Evolutionary conservation across 345 rosid genomes (phyloP).

Genomic region (Nephelium lappaceum): DNA sequence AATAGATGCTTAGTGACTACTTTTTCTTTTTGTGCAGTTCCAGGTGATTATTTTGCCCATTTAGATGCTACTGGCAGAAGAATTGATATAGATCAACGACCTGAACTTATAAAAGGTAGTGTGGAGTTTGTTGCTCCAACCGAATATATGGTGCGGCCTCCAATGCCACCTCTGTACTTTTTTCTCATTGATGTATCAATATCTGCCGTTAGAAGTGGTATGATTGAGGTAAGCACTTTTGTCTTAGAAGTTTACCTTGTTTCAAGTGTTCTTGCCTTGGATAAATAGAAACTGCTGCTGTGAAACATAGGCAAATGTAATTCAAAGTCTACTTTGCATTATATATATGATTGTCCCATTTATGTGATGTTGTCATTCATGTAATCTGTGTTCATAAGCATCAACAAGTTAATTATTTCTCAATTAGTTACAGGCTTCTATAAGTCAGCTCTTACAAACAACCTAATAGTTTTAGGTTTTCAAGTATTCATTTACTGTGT

Average conservation of each 20-base stretch:
- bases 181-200: slow-evolving; percentile 95
- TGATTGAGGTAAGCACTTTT: slow-evolving; percentile 83
- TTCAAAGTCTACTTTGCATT: neutral
- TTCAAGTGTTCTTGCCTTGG: neutral
- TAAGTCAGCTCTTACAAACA: neutral
- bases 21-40: slow-evolving; percentile 55
- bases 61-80: slow-evolving; percentile 91
- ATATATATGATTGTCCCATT: neutral
- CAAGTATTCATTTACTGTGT: neutral
- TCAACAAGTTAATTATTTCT: neutral
- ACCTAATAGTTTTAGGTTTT: neutral
- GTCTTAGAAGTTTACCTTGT: slow-evolving; percentile 13
- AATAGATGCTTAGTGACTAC: slow-evolving; percentile 21
- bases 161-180: slow-evolving; percentile 95
- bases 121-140: slow-evolving; percentile 97
- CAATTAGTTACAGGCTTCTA: neutral
- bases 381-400: neutral
- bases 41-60: slow-evolving; percentile 91
- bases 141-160: slow-evolving; percentile 99
- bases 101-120: slow-evolving; percentile 92
- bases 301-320: neutral
- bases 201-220: slow-evolving; percentile 90
- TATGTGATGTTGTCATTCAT: neutral
- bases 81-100: slow-evolving; percentile 91
- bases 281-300: neutral